Conservation (phyloP, 2,329 filamentous ascomycete species). For the Penicillium sp. region DNA sequence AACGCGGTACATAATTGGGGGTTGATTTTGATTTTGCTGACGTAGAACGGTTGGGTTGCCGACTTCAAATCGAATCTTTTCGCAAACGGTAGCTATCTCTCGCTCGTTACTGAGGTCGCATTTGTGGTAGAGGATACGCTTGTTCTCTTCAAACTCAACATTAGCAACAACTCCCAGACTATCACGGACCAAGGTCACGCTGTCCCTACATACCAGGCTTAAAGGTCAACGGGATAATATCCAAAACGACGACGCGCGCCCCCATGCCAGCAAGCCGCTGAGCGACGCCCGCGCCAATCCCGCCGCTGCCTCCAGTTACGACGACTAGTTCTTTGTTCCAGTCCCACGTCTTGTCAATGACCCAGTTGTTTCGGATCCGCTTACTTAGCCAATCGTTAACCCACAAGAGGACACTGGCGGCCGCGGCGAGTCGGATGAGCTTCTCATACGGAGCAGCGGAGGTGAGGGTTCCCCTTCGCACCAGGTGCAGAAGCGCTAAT, state of each 20-base stretch:
- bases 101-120: slow-evolving; percentile 47
- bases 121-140: slow-evolving; percentile 32
- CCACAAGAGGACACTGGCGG: slow-evolving; percentile 19
- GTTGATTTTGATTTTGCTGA: not conserved
- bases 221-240: slow-evolving; percentile 35
- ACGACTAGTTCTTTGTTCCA: slow-evolving; percentile 51
- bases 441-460: slow-evolving; percentile 1
- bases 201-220: slow-evolving; percentile 16
- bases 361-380: slow-evolving; percentile 27
- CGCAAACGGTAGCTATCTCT: slow-evolving; percentile 35
- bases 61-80: slow-evolving; percentile 36
- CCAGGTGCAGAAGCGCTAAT: not conserved
- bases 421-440: slow-evolving; percentile 3
- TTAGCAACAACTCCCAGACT: not conserved
- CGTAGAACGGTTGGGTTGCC: slow-evolving; percentile 40
- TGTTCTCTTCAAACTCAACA: not conserved
- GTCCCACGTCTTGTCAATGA: slow-evolving; percentile 35
- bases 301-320: slow-evolving; percentile 52
- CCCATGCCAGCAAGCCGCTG: slow-evolving; percentile 38
- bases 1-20: too few relatives aligned
- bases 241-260: slow-evolving; percentile 41
- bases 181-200: too few relatives aligned
- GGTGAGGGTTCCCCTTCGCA: not conserved
- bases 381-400: slow-evolving; percentile 25
- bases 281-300: slow-evolving; percentile 46